phyloP scores from a whole-genome alignment of 2,329 filamentous ascomycete genomes.

The Neofusicoccum parvum region DNA sequence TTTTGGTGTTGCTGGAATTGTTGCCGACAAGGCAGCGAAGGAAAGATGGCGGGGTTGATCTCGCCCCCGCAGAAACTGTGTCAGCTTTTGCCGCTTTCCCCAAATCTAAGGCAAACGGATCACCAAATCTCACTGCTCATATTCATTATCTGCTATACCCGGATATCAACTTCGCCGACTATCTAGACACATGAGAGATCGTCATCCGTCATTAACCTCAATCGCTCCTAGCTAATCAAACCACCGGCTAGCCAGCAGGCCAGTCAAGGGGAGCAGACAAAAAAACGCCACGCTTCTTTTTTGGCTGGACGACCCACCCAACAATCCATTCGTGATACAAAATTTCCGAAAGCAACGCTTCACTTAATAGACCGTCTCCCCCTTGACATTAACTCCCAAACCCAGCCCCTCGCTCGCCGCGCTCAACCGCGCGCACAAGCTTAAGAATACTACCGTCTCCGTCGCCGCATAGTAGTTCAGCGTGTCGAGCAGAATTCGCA shows the following conservation, averaged over 20 bases:
- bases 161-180: background rate
- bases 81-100: too few relatives aligned
- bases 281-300: background rate
- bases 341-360: background rate
- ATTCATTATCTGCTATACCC: background rate
- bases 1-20: too few relatives aligned
- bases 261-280: background rate
- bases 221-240: background rate
- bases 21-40: too few relatives aligned
- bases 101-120: too few relatives aligned
- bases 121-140: too few relatives aligned
- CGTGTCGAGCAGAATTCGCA: slow-evolving; percentile 92
- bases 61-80: too few relatives aligned
- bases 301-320: background rate
- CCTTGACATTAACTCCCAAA: slow-evolving; percentile 11
- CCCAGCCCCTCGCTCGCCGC: slow-evolving; percentile 55
- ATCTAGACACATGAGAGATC: too few relatives aligned
- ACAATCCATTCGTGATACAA: background rate
- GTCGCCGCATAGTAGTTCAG: slow-evolving; percentile 97
- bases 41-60: too few relatives aligned
- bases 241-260: background rate
- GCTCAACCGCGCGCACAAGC: slow-evolving; percentile 79
- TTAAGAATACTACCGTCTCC: slow-evolving; percentile 91
- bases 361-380: slow-evolving; percentile 1
- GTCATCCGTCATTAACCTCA: background rate